Conservation (phyloP, 148 eudicot species). For the Pouteria glomerata region DNA sequence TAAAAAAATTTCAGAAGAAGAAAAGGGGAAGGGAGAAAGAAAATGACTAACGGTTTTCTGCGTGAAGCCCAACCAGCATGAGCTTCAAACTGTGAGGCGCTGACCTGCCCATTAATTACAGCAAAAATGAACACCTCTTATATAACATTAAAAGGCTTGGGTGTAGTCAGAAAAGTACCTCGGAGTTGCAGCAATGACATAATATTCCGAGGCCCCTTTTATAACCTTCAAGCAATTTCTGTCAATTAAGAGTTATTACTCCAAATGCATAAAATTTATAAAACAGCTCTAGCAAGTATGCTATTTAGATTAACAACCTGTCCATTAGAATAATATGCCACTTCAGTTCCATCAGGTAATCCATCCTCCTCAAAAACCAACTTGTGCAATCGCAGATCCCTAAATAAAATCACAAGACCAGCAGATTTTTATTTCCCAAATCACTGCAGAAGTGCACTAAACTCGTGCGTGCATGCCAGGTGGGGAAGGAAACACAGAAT, state of each 20-base stretch:
- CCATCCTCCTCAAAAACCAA: conserved; percentile 76
- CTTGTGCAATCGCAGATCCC: conserved; percentile 70
- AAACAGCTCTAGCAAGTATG: conserved; percentile 1
- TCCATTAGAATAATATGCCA: conserved; percentile 73
- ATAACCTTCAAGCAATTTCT: conserved; percentile 73
- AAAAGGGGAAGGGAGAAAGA: background rate
- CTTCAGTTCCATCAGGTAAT: conserved; percentile 85
- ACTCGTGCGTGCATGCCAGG: no score
- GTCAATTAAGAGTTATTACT: conserved; percentile 8
- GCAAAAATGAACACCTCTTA: background rate
- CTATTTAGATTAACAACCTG: conserved; percentile 39
- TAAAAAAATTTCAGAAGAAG: background rate
- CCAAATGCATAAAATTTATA: background rate
- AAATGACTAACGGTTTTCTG: conserved; percentile 72
- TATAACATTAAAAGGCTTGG: background rate
- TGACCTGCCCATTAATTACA: conserved; percentile 43
- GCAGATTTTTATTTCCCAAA: conserved; percentile 5
- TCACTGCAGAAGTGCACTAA: background rate
- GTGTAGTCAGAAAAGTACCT: conserved; percentile 37
- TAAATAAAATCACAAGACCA: conserved; percentile 17
- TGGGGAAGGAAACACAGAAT: background rate
- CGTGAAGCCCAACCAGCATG: conserved; percentile 93
- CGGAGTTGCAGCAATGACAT: conserved; percentile 63
- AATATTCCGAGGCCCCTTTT: conserved; percentile 68
- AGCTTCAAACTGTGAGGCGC: conserved; percentile 83